Conservation (phyloP, 306 rosid genomes). For the Lathyrus oleraceus region DNA sequence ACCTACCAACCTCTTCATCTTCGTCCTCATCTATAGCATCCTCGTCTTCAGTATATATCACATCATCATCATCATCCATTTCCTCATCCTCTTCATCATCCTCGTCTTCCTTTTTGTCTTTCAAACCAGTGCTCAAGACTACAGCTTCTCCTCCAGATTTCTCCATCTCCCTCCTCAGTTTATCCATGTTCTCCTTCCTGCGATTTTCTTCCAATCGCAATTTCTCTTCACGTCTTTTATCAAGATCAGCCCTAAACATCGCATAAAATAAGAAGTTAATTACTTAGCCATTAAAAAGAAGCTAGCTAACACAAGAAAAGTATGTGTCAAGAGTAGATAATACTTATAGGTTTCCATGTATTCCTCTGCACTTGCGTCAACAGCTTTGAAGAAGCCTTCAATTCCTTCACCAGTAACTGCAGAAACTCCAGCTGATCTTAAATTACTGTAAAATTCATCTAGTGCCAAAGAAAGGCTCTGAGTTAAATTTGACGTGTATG, state of each 20-base stretch:
- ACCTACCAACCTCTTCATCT: constrained; percentile 19
- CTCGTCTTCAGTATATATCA: neutral
- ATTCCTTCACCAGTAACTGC: constrained; percentile 25
- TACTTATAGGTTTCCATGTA: constrained; percentile 29
- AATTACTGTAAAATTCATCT: constrained; percentile 15
- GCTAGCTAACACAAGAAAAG: neutral
- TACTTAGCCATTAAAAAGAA: neutral
- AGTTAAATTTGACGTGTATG: constrained; percentile 8
- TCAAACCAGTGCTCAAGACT: constrained; percentile 77
- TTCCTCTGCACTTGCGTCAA: constrained; percentile 22
- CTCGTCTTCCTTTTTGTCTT: constrained; percentile 40
- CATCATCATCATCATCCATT: constrained; percentile 19
- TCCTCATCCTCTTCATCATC: constrained; percentile 26
- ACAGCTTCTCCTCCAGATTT: constrained; percentile 28
- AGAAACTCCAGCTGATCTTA: constrained; percentile 26
- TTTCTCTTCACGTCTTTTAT: constrained; percentile 77
- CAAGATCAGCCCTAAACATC: constrained; percentile 68
- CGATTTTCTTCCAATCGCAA: constrained; percentile 76
- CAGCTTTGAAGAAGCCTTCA: constrained; percentile 23
- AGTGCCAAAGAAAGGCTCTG: constrained; percentile 21
- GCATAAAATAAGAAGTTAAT: constrained; percentile 31
- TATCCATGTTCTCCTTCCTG: constrained; percentile 51
- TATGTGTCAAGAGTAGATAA: neutral
- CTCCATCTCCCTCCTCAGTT: constrained; percentile 23
- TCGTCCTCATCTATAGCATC: constrained; percentile 21